Percentiles rank a stretch among this genome's conserved stretches.
phyloP scores from a whole-genome alignment of 2,329 filamentous ascomycete genomes.

The Cercospora zeae-maydis region DNA sequence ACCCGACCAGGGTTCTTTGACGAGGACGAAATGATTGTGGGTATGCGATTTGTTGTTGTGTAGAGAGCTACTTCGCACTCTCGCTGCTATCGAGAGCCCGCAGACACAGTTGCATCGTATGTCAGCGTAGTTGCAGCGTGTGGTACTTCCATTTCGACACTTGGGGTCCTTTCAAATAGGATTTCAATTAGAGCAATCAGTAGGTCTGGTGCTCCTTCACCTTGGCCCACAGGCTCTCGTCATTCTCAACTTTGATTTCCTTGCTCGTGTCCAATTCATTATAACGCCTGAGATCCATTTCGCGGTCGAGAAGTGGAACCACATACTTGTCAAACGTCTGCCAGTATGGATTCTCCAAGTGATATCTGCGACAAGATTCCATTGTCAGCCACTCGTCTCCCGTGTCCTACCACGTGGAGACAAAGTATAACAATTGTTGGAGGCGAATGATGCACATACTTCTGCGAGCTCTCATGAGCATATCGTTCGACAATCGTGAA shows the following conservation, averaged over 20 bases:
- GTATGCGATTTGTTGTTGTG: conserved; percentile 42
- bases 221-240: conserved; percentile 34
- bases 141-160: background rate
- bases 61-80: conserved; percentile 14
- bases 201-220: conserved; percentile 37
- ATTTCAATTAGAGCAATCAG: background rate
- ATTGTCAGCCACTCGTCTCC: background rate
- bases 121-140: background rate
- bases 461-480: conserved; percentile 54
- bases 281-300: conserved; percentile 66
- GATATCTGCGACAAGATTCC: background rate
- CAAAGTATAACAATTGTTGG: background rate
- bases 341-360: conserved; percentile 63
- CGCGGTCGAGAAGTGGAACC: conserved; percentile 61
- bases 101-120: background rate
- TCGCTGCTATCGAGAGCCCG: background rate
- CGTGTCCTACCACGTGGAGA: background rate
- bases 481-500: conserved; percentile 77
- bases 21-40: conserved; percentile 42
- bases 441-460: conserved; percentile 37
- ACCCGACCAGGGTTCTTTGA: conserved; percentile 41
- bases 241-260: conserved; percentile 35
- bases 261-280: conserved; percentile 60
- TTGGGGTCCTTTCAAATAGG: background rate
- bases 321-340: conserved; percentile 74